Evolutionary conservation across 2,329 filamentous ascomycete genomes (phyloP).

Genomic region (Fusarium palustre): DNA sequence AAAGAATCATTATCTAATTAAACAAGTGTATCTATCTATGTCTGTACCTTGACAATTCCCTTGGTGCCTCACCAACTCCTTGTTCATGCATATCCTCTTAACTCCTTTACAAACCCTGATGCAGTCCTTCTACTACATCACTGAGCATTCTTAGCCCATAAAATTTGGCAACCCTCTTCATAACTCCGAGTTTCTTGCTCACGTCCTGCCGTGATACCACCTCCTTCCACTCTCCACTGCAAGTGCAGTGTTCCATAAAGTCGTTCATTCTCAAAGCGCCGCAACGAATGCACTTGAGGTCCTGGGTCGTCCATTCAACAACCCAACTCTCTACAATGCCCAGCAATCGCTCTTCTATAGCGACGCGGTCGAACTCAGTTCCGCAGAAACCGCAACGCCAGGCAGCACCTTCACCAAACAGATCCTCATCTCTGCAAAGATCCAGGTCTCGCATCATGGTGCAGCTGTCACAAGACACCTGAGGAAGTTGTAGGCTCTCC

Average conservation of each 20-base stretch:
- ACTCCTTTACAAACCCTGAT: slow-evolving; percentile 57
- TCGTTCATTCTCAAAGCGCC: slow-evolving; percentile 85
- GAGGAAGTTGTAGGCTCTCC: slow-evolving; percentile 76
- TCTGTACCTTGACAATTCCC: background rate
- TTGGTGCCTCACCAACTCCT: slow-evolving; percentile 35
- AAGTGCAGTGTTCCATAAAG: slow-evolving; percentile 96
- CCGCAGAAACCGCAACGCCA: slow-evolving; percentile 86
- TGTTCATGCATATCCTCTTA: slow-evolving; percentile 23
- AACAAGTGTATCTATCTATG: slow-evolving; percentile 3
- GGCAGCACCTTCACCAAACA: slow-evolving; percentile 66
- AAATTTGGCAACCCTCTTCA: slow-evolving; percentile 78
- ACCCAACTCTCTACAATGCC: slow-evolving; percentile 79
- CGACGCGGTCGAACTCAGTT: slow-evolving; percentile 79
- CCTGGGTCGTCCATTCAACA: slow-evolving; percentile 87
- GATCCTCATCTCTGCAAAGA: slow-evolving; percentile 87
- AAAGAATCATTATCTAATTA: slow-evolving; percentile 3
- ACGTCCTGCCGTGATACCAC: slow-evolving; percentile 76
- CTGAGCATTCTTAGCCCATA: slow-evolving; percentile 86
- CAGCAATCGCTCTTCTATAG: slow-evolving; percentile 86
- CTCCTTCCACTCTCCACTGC: slow-evolving; percentile 85
- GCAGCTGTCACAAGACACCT: slow-evolving; percentile 90
- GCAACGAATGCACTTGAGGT: slow-evolving; percentile 81
- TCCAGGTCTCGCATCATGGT: slow-evolving; percentile 90
- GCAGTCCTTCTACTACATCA: slow-evolving; percentile 76
- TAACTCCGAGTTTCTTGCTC: slow-evolving; percentile 73